Conservation (phyloP, 2,329 filamentous ascomycete species). For the Aspergillus melleus region DNA sequence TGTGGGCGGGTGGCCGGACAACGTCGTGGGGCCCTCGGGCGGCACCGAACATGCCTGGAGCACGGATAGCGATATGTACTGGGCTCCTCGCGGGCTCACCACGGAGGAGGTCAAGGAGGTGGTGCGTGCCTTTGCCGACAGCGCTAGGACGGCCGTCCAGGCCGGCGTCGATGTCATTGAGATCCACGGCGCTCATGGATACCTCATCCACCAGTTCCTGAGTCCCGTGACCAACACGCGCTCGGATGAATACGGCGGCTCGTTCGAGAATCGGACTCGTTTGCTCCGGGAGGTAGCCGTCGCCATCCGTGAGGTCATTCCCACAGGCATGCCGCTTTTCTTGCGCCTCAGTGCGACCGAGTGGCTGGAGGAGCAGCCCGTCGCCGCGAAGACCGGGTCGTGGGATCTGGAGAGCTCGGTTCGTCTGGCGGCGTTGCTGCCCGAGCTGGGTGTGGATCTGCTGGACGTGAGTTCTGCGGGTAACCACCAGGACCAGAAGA, state of each 20-base stretch:
- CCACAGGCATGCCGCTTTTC: constrained; percentile 67
- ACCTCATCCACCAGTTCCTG: constrained; percentile 69
- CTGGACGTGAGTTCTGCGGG: constrained; percentile 49
- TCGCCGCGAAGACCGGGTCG: constrained; percentile 25
- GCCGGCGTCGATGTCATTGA: constrained; percentile 77
- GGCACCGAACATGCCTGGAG: constrained; percentile 57
- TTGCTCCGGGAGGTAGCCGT: constrained; percentile 67
- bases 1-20: constrained; percentile 54
- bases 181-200: constrained; percentile 76
- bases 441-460: constrained; percentile 45
- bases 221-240: constrained; percentile 68
- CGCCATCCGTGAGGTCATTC: constrained; percentile 60
- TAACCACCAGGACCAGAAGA: constrained; percentile 46
- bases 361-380: constrained; percentile 60
- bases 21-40: constrained; percentile 43
- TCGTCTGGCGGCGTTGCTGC: constrained; percentile 41
- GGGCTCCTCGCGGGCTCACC: constrained; percentile 66
- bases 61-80: constrained; percentile 60
- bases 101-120: constrained; percentile 64
- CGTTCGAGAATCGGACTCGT: constrained; percentile 63
- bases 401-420: constrained; percentile 46
- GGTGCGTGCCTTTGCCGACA: constrained; percentile 60
- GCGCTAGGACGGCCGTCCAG: constrained; percentile 60
- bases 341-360: constrained; percentile 70
- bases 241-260: constrained; percentile 55